Evolutionary conservation across 202 grass and related monocot genomes (phyloP), one percentile per base, ranked within the genome.

Genomic region (Setaria italica): DNA sequence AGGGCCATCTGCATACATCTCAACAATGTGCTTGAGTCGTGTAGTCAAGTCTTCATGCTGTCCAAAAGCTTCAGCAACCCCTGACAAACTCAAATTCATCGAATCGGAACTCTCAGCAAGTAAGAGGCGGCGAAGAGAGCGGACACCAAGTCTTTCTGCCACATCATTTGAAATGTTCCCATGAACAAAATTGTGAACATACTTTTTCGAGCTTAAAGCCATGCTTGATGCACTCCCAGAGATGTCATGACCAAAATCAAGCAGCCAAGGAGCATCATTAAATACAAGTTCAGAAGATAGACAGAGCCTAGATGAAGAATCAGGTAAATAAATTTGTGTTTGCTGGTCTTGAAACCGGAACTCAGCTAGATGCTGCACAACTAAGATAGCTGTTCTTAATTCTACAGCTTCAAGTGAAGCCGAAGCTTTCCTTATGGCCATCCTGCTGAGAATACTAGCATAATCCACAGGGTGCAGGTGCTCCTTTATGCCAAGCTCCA

Each of bases 41-140:
- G 95, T 98, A 71, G 95, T 98, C 86, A 98, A 93, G 85, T 91
- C 95, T 90, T 98, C 95, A 74, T 98, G 95, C 62, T 98, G 95
- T 76, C 95, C 95, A 88, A 98, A 98, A 34, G 93, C 95, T 77
- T 98, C 95, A 73, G 95, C 95, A 91, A 94, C 95, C 53, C 93
- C 95, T 86, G 95, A 98, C 63, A 98, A 89, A 92, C 93, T 95
- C 79, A 98, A 88, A 77, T 98, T 98, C 95, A 98, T 92, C 7
- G 93, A 98, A 89, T 98, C 95, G 9, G 93, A 95, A 92, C 95
- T 98, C 90, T 98, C 95, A 70, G 95, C 95, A 80, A 98, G 95
- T 75, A 98, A 89, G 78, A 95, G 87, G 16, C 95, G 90, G 63
- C 93, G 93, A 83, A 98, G 95, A 90, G 95, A 98, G 72, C 95